Conservation (phyloP, 1,284 basidiomycete species). For the Gymnopus androsaceus region DNA sequence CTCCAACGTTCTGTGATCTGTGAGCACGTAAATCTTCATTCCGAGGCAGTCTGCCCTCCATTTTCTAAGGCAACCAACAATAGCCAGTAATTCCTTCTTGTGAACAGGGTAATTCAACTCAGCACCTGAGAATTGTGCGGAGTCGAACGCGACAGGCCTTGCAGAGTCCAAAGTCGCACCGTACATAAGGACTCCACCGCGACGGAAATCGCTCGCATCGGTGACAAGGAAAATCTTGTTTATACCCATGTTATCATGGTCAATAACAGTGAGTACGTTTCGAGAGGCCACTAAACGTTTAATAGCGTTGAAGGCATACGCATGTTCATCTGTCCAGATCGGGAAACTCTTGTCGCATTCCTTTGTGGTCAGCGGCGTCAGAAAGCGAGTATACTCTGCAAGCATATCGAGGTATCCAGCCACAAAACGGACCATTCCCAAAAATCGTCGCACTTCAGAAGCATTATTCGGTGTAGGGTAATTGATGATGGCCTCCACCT, state of each 20-base stretch:
- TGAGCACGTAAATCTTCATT: slow-evolving; percentile 32
- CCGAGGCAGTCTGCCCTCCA: slow-evolving; percentile 36
- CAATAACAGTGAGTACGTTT: slow-evolving; percentile 25
- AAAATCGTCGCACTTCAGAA: slow-evolving; percentile 28
- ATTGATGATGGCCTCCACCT: slow-evolving; percentile 2
- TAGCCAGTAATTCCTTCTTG: slow-evolving; percentile 38
- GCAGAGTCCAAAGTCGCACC: slow-evolving; percentile 29
- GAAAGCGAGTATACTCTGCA: slow-evolving; percentile 26
- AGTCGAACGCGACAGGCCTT: slow-evolving; percentile 33
- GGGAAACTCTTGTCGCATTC: slow-evolving; percentile 23
- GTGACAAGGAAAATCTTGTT: slow-evolving; percentile 35
- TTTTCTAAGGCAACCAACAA: slow-evolving; percentile 32
- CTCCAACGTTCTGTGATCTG: slow-evolving; percentile 41
- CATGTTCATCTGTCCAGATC: slow-evolving; percentile 25
- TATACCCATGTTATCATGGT: slow-evolving; percentile 28
- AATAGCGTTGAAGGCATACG: slow-evolving; percentile 30
- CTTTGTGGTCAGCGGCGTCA: slow-evolving; percentile 30
- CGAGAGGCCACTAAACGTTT: slow-evolving; percentile 26
- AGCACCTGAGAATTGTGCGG: slow-evolving; percentile 28
- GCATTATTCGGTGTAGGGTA: slow-evolving; percentile 29
- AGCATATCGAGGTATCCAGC: slow-evolving; percentile 29
- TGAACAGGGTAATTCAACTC: slow-evolving; percentile 34
- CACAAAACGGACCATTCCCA: slow-evolving; percentile 35
- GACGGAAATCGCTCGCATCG: slow-evolving; percentile 32
- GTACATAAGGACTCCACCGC: slow-evolving; percentile 30